Evolutionary conservation across 805 yeast genomes (phyloP), one percentile per base, ranked within the genome.

Genomic region (Wickerhamomyces sydowiorum): DNA sequence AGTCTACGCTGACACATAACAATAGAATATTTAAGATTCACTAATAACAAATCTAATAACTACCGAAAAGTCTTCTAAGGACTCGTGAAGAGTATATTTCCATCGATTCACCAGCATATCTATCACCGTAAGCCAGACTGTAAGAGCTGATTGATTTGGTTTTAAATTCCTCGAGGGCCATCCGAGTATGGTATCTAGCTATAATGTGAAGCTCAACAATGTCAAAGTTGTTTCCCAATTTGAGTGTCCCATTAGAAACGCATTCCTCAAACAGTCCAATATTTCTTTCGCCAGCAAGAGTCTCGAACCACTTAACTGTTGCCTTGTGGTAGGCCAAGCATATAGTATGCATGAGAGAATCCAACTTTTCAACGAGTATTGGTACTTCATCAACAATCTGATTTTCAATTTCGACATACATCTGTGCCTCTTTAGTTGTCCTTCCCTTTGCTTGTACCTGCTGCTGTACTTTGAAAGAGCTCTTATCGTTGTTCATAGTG

Each of bases 141-240:
- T 15, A 5, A 22, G 14, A 10, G 29, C 38, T 18, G 25, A 25
- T 30, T 3, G 44, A 41, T 27, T 30, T 44, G 5, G 32, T 8
- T 19, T 49, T 63, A 56, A 64, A 27, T 46, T 56, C 48, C 57
- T 60, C 44, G 56, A 56, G 7, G 4, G 60, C 55, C 22, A 54
- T 47, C 37, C 54, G 62, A 2, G 61, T 61, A 29, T 44, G 48
- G 23, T 53, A 57, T 35, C 62, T 56, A 7, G 67, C 50, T 2
- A 50, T 39, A 0, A 64, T 54, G 43, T 56, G 65, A 28, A 52
- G 34, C 43, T 66, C 67, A 24, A 67, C 48, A 13, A 68, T 63
- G 43, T 67, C 72, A 40, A 64, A 61, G 42, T 64, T 60, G 37
- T 59, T 63, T 14, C 65, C 64, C 3, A 48, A 37, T 7, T 45